phyloP scores from a whole-genome alignment of 2,329 filamentous ascomycete genomes.

The Colletotrichum tabaci region DNA sequence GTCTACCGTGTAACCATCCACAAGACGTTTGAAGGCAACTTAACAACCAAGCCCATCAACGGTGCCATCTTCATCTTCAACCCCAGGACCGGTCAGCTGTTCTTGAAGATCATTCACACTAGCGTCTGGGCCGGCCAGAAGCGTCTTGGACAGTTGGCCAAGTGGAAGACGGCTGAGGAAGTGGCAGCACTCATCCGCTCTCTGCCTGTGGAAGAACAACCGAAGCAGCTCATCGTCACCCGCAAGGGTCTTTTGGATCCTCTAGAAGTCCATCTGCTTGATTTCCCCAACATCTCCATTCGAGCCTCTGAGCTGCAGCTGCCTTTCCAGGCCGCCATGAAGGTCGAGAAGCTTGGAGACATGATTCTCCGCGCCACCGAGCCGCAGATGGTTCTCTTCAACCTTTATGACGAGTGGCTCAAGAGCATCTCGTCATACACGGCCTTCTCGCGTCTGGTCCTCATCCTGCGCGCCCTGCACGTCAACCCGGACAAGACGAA shows the following conservation, averaged over 20 bases:
- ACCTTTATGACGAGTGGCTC: slow-evolving; percentile 98
- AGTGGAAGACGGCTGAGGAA: slow-evolving; percentile 99
- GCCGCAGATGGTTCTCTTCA: slow-evolving; percentile 99
- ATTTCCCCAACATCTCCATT: slow-evolving; percentile 99
- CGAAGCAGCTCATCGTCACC: slow-evolving; percentile 98
- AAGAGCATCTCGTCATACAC: slow-evolving; percentile 99
- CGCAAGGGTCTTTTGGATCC: slow-evolving; percentile 97
- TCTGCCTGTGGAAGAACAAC: slow-evolving; percentile 96
- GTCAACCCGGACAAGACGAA: slow-evolving; percentile 99
- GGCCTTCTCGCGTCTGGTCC: slow-evolving; percentile 93
- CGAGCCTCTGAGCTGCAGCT: slow-evolving; percentile 96
- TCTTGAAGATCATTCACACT: slow-evolving; percentile 99
- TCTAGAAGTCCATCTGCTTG: slow-evolving; percentile 94
- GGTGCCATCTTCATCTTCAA: slow-evolving; percentile 99
- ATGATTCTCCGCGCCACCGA: slow-evolving; percentile 99
- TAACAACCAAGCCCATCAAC: slow-evolving; percentile 99
- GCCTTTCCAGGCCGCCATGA: slow-evolving; percentile 99
- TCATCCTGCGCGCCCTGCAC: slow-evolving; percentile 94
- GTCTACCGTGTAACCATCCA: slow-evolving; percentile 99
- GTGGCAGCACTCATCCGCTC: slow-evolving; percentile 97
- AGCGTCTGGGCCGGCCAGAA: slow-evolving; percentile 99
- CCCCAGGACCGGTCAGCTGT: slow-evolving; percentile 95
- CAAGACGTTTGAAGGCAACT: slow-evolving; percentile 98
- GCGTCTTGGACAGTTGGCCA: slow-evolving; percentile 96
- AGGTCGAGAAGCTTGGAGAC: slow-evolving; percentile 98